Percentiles rank a stretch among this genome's conserved stretches.
These are phyloP conservation scores for Echites panduratus DNA, from an alignment of 257 asterid species.

Conservation along the genomic window DNA sequence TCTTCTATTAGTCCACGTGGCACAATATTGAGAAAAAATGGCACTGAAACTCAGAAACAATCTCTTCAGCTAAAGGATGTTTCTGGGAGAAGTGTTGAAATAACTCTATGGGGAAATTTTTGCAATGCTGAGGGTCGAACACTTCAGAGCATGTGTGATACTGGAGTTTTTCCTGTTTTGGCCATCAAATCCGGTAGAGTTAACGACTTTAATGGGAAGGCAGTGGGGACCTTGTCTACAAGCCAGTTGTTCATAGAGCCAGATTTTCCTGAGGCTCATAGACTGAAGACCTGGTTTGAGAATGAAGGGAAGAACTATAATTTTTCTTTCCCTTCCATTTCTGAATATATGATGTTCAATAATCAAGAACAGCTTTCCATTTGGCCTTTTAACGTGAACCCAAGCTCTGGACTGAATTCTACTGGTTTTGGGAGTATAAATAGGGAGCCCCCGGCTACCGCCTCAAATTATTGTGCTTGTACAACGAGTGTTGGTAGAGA, in stretches of 20 bases:
- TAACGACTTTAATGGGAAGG: conserved; percentile 77
- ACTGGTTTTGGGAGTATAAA: conserved; percentile 34
- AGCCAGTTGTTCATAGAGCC: conserved; percentile 76
- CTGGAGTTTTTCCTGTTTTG: conserved; percentile 70
- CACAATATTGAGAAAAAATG: conserved; percentile 76
- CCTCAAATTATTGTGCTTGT: conserved; percentile 29
- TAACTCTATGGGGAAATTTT: conserved; percentile 89
- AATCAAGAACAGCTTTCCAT: too few species aligned
- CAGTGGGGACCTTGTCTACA: conserved; percentile 63
- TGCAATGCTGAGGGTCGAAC: conserved; percentile 80
- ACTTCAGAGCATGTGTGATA: conserved; percentile 69
- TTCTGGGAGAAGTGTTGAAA: conserved; percentile 91
- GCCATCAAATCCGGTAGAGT: conserved; percentile 81
- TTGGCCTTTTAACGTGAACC: too few species aligned
- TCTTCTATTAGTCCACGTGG: conserved; percentile 64
- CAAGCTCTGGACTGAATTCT: conserved; percentile 30
- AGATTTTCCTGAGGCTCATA: conserved; percentile 73
- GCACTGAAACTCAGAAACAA: conserved; percentile 75
- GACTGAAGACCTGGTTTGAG: conserved; percentile 63
- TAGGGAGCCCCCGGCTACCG: conserved; percentile 27
- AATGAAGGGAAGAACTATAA: conserved; percentile 64
- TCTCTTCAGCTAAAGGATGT: conserved; percentile 74
- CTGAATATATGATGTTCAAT: too few species aligned
- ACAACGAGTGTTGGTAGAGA: conserved; percentile 30
- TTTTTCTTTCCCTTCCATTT: too few species aligned